Conservation (phyloP, 2,329 filamentous ascomycete species). For the Epichloe typhina region DNA sequence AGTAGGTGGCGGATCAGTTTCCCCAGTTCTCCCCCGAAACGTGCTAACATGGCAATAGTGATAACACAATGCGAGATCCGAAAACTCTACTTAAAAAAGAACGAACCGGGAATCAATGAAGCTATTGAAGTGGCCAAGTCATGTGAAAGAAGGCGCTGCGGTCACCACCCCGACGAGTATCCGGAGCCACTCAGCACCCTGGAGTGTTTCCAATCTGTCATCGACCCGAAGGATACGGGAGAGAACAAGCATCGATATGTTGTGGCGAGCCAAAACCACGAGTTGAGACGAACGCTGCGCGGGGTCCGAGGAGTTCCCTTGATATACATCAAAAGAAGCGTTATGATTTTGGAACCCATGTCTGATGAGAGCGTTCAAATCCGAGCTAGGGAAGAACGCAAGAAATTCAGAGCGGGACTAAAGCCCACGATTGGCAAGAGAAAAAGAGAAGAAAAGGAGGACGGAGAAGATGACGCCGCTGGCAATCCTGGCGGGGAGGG, state of each 20-base stretch:
- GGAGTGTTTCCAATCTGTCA: conserved; percentile 60
- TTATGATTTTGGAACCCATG: conserved; percentile 64
- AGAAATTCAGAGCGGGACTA: conserved; percentile 61
- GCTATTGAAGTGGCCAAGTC: conserved; percentile 64
- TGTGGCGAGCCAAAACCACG: conserved; percentile 58
- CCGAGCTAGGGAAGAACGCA: conserved; percentile 54
- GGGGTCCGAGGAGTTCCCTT: conserved; percentile 59
- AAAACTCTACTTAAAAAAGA: conserved; percentile 55
- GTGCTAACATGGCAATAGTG: conserved; percentile 33
- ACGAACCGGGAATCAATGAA: conserved; percentile 36
- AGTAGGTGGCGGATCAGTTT: conserved; percentile 34
- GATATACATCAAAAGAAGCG: conserved; percentile 65
- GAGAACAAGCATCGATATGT: conserved; percentile 71
- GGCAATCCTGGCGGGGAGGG: conserved; percentile 21
- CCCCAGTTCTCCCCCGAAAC: not conserved
- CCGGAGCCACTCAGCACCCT: conserved; percentile 55
- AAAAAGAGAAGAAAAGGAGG: conserved; percentile 34
- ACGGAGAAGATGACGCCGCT: conserved; percentile 20
- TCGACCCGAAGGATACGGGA: conserved; percentile 61
- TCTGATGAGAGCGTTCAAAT: conserved; percentile 49
- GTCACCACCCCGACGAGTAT: conserved; percentile 60
- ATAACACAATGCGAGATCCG: conserved; percentile 73
- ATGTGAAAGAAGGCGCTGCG: conserved; percentile 64
- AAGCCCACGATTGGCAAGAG: conserved; percentile 37
- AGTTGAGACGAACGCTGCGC: conserved; percentile 50